Base-by-base conservation (phyloP, 768 basidiomycete genomes). In the Boletus edulis region DNA sequence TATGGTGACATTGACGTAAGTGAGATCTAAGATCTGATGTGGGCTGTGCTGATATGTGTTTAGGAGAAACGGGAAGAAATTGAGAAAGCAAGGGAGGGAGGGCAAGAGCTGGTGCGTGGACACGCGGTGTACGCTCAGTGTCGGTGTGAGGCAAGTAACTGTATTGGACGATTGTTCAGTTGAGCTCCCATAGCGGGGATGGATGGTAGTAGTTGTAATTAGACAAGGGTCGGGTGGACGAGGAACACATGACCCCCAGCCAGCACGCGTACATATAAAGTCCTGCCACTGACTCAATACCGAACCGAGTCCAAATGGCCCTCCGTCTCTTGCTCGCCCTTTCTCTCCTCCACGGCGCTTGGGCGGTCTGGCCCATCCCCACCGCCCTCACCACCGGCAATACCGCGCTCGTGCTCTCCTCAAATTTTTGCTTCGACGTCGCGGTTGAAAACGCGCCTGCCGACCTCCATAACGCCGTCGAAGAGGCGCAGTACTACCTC, bases 1-100 rank as follows among this genome's bases (percentile, higher is more conserved):
- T 72, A 67, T 46, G 90, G 91, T 1, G 79, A 73, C n/a, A 76
- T 75, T 6, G 75, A 76, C 61, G 76, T 50, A 69, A 78, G 55
- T 55, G 41, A 0, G 3, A 14, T 29, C 3, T 3, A 20, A 2
- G 3, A 20, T 3, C 6, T 18, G 13, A 0, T 0, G 24, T 18
- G 42, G 5, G 13, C 4, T 8, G 29, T 39, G 40, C 47, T 56
- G 37, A 57, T 17, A 3, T 0, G 2, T 9, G 17, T 40, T 2
- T 27, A 68, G 67, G 61, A 69, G 24, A 68, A 69, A 17, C 58
- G 59, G 13, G 62, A 61, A 3, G 61, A 62, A 46, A 56, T 67
- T 3, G 53, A 58, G n/a, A 14, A 31, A 15, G 46, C 34, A 9
- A 51, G 18, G 22, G 11, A 38, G 17, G 39, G 1, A 1, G 56